A percentile compares a stretch with the other conserved stretches of the same genome.
These are phyloP conservation scores for Eragrostis curvula DNA, from an alignment of 176 grass and related monocot genomes.

Conservation along the genomic window DNA sequence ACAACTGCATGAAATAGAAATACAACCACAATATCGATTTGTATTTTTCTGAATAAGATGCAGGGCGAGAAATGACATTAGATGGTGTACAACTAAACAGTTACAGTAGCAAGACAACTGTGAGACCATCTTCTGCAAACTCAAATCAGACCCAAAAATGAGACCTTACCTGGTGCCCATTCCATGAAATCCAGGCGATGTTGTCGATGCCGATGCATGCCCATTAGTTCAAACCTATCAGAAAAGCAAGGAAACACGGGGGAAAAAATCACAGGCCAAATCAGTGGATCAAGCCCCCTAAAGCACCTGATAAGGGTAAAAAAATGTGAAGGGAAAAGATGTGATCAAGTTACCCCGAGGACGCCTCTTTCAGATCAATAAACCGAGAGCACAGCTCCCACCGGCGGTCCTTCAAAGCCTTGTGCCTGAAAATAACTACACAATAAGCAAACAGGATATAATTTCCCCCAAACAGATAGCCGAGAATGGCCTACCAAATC, in stretches of 20 bases:
- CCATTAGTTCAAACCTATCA: constrained; percentile 74
- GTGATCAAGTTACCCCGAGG: constrained; percentile 60
- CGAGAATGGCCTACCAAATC: background rate
- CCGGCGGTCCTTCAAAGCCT: constrained; percentile 79
- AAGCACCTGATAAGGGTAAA: background rate
- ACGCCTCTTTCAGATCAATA: constrained; percentile 84
- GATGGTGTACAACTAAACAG: background rate
- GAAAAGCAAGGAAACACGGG: background rate
- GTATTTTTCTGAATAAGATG: background rate
- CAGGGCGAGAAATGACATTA: background rate
- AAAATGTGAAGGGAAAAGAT: background rate
- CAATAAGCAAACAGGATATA: constrained; percentile 15
- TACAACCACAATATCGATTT: background rate
- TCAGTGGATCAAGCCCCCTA: background rate
- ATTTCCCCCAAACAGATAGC: background rate
- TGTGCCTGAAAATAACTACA: constrained; percentile 59
- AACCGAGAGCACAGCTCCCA: constrained; percentile 84
- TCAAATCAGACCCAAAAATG: background rate
- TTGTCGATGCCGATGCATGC: constrained; percentile 80
- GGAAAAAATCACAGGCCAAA: background rate
- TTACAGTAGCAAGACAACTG: background rate
- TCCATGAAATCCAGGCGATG: constrained; percentile 92
- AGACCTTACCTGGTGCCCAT: constrained; percentile 80
- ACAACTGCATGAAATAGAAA: constrained; percentile 24
- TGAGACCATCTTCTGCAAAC: background rate